A percentile compares a stretch with the other conserved stretches of the same genome.
phyloP scores from a whole-genome alignment of 2,329 filamentous ascomycete genomes.

The Myriangium duriaei region DNA sequence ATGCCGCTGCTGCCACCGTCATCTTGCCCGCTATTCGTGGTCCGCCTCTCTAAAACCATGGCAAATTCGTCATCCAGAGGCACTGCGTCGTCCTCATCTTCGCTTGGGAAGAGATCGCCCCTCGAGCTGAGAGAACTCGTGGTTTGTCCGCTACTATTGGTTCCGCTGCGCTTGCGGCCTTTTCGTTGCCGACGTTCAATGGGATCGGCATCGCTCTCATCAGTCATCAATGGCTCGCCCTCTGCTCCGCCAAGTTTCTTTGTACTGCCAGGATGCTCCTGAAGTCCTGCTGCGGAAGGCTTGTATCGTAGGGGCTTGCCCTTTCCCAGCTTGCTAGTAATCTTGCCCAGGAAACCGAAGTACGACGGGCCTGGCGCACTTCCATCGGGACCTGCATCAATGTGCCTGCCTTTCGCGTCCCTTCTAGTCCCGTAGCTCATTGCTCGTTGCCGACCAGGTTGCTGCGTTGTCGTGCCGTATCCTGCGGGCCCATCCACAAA shows the following conservation, averaged over 20 bases:
- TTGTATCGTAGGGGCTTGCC: slow-evolving; percentile 70
- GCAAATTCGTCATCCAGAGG: slow-evolving; percentile 87
- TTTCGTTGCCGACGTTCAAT: slow-evolving; percentile 18
- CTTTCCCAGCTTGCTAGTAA: slow-evolving; percentile 70
- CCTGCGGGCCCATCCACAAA: slow-evolving; percentile 47
- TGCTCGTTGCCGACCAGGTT: slow-evolving; percentile 60
- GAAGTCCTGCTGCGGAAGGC: slow-evolving; percentile 79
- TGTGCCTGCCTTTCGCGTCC: slow-evolving; percentile 40
- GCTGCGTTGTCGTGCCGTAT: slow-evolving; percentile 24
- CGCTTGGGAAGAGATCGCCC: slow-evolving; percentile 82
- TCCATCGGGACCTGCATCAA: slow-evolving; percentile 49
- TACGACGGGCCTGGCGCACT: slow-evolving; percentile 81
- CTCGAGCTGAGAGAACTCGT: slow-evolving; percentile 76
- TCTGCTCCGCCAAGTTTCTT: slow-evolving; percentile 47
- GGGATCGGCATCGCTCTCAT: slow-evolving; percentile 26
- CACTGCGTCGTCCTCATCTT: slow-evolving; percentile 88
- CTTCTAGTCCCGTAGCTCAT: slow-evolving; percentile 82
- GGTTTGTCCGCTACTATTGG: slow-evolving; percentile 66
- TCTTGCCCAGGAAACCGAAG: slow-evolving; percentile 68
- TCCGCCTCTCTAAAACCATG: slow-evolving; percentile 60
- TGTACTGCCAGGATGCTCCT: slow-evolving; percentile 63
- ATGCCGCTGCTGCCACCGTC: slow-evolving; percentile 63
- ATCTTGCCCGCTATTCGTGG: slow-evolving; percentile 39
- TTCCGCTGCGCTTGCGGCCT: slow-evolving; percentile 58
- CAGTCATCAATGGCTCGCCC: slow-evolving; percentile 8